Conservation (phyloP, 2,329 filamentous ascomycete species). For the Ascochyta lentis region DNA sequence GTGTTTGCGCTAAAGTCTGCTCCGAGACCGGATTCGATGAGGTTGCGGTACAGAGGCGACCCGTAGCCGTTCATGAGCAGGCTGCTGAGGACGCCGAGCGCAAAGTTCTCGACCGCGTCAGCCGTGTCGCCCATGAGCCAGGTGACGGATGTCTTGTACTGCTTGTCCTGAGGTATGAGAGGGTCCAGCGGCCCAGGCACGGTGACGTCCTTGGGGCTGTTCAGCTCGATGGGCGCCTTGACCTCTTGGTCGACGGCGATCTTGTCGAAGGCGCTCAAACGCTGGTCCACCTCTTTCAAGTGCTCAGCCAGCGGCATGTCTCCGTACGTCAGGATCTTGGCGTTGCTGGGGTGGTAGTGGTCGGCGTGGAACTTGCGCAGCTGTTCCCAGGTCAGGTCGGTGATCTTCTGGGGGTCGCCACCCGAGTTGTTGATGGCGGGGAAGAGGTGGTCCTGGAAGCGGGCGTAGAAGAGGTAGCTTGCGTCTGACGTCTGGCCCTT, state of each 20-base stretch:
- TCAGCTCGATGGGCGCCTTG: slow-evolving; percentile 76
- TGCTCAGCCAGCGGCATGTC: slow-evolving; percentile 87
- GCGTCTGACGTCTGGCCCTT: slow-evolving; percentile 99
- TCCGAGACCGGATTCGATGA: slow-evolving; percentile 89
- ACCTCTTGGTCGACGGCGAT: slow-evolving; percentile 74
- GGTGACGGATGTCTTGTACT: slow-evolving; percentile 91
- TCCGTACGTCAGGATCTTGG: slow-evolving; percentile 94
- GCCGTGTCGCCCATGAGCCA: slow-evolving; percentile 88
- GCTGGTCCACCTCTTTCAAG: slow-evolving; percentile 76
- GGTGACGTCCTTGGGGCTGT: slow-evolving; percentile 71
- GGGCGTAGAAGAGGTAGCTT: slow-evolving; percentile 93
- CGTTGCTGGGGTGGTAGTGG: slow-evolving; percentile 97
- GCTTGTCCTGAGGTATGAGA: slow-evolving; percentile 81
- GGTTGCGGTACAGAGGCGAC: slow-evolving; percentile 85
- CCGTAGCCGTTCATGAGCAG: slow-evolving; percentile 93
- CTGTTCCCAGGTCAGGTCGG: slow-evolving; percentile 90
- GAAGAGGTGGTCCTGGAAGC: slow-evolving; percentile 93
- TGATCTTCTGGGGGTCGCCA: slow-evolving; percentile 95
- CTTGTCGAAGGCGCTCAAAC: slow-evolving; percentile 75
- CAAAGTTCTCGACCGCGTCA: slow-evolving; percentile 87
- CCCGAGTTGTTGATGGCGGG: slow-evolving; percentile 96
- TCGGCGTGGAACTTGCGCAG: slow-evolving; percentile 86
- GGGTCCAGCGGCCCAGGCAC: slow-evolving; percentile 85
- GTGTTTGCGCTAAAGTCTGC: slow-evolving; percentile 95
- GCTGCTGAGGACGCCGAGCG: slow-evolving; percentile 79